Conservation (phyloP, 768 basidiomycete species). For the Trametes sanguinea region DNA sequence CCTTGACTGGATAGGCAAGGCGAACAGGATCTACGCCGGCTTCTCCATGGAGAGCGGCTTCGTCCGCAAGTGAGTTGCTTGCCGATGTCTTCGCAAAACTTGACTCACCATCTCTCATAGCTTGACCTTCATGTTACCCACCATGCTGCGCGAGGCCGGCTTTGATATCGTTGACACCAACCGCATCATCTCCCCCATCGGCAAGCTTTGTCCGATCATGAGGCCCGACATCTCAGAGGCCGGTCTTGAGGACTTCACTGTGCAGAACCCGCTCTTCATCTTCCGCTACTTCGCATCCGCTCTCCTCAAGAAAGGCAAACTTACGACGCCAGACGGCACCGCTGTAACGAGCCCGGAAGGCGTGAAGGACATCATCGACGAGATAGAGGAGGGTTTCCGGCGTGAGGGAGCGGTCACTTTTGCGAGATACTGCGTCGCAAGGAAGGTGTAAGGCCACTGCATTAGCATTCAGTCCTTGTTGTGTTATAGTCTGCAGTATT, state of each 20-base stretch:
- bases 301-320: background rate
- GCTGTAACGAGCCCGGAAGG: background rate
- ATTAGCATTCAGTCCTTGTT: too few relatives aligned
- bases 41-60: constrained; percentile 8
- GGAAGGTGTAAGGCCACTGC: too few relatives aligned
- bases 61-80: constrained; percentile 10
- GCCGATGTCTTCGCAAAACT: background rate
- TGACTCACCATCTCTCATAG: background rate
- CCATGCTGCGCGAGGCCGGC: background rate
- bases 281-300: background rate
- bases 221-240: too few relatives aligned
- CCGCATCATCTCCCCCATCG: background rate
- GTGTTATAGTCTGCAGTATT: too few relatives aligned
- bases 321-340: background rate
- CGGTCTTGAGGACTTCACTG: background rate
- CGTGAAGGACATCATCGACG: background rate
- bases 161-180: background rate
- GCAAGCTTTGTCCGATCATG: background rate
- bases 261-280: constrained; percentile 1
- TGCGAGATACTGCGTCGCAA: background rate
- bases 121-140: constrained; percentile 5
- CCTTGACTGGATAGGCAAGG: constrained; percentile 15
- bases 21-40: constrained; percentile 19
- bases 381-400: background rate
- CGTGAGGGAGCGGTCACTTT: background rate